Conservation (phyloP, 2,329 filamentous ascomycete species). For the Remersonia thermophila region DNA sequence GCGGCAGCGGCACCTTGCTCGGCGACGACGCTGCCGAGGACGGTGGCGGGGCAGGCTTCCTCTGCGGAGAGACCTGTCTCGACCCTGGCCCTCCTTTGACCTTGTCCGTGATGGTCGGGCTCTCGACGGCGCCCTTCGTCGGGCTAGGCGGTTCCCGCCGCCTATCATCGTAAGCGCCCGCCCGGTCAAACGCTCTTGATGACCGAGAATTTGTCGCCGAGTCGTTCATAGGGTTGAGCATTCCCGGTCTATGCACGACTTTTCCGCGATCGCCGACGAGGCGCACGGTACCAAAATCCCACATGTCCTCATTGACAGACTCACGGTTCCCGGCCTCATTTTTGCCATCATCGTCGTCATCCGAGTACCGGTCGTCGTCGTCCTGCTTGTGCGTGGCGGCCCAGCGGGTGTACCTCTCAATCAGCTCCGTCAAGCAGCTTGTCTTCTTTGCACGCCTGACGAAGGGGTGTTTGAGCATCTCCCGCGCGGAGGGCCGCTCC, state of each 20-base stretch:
- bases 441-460: conserved; percentile 87
- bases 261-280: conserved; percentile 58
- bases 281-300: conserved; percentile 95
- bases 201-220: conserved; percentile 66
- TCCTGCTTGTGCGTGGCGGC: conserved; percentile 64
- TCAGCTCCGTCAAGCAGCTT: conserved; percentile 90
- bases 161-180: conserved; percentile 40
- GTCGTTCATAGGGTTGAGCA: conserved; percentile 64
- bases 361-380: conserved; percentile 53
- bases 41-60: conserved; percentile 39
- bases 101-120: conserved; percentile 32
- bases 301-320: conserved; percentile 66
- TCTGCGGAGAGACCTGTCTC: conserved; percentile 48
- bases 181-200: conserved; percentile 36
- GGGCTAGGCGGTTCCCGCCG: conserved; percentile 36
- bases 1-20: conserved; percentile 47
- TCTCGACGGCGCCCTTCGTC: conserved; percentile 34
- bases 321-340: conserved; percentile 26
- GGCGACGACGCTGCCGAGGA: conserved; percentile 43
- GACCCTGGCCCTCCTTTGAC: conserved; percentile 41
- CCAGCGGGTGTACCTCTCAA: conserved; percentile 83
- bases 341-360: conserved; percentile 37
- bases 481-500: conserved; percentile 75
- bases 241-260: conserved; percentile 41
- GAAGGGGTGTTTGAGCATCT: conserved; percentile 81